Evolutionary conservation across 495 filamentous ascomycete species (phyloP).

Genomic region (Hypoxylon fragiforme): DNA sequence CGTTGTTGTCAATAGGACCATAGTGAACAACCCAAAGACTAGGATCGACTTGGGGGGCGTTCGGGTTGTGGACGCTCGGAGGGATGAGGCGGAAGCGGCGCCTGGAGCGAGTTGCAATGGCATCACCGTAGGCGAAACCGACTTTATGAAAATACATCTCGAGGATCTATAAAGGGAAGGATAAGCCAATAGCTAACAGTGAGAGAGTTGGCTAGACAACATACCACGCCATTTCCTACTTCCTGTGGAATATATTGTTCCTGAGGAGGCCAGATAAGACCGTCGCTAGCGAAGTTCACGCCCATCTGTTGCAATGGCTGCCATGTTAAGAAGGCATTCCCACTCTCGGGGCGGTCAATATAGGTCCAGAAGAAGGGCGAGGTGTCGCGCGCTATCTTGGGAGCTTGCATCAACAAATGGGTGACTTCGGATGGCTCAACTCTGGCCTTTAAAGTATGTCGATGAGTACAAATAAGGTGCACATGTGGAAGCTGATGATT

Average conservation of each 20-base stretch:
- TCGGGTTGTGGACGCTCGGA: conserved; percentile 60
- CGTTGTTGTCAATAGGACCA: conserved; percentile 66
- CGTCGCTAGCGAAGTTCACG: conserved; percentile 80
- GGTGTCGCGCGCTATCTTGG: conserved; percentile 72
- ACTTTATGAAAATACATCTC: conserved; percentile 81
- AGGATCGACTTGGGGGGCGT: conserved; percentile 69
- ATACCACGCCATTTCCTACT: conserved; percentile 72
- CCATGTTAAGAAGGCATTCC: conserved; percentile 82
- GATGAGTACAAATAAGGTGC: conserved; percentile 77
- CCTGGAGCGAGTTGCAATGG: conserved; percentile 70
- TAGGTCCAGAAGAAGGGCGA: conserved; percentile 91
- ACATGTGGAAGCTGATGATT: conserved; percentile 79
- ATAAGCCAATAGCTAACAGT: conserved; percentile 1
- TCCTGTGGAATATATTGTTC: conserved; percentile 73
- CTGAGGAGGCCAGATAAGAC: conserved; percentile 82
- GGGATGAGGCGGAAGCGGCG: conserved; percentile 81
- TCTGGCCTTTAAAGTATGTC: conserved; percentile 67
- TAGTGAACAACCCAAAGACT: conserved; percentile 96
- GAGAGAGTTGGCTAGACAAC: conserved; percentile 26
- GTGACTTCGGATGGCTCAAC: conserved; percentile 71
- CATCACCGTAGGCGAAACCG: conserved; percentile 74
- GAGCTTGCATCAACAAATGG: conserved; percentile 77
- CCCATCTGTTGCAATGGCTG: conserved; percentile 70
- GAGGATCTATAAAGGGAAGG: conserved; percentile 49
- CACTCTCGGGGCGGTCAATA: conserved; percentile 77